These are phyloP conservation scores for Arthrobotrys musiformis DNA, from an alignment of 2,329 filamentous ascomycete species.

Conservation along the genomic window DNA sequence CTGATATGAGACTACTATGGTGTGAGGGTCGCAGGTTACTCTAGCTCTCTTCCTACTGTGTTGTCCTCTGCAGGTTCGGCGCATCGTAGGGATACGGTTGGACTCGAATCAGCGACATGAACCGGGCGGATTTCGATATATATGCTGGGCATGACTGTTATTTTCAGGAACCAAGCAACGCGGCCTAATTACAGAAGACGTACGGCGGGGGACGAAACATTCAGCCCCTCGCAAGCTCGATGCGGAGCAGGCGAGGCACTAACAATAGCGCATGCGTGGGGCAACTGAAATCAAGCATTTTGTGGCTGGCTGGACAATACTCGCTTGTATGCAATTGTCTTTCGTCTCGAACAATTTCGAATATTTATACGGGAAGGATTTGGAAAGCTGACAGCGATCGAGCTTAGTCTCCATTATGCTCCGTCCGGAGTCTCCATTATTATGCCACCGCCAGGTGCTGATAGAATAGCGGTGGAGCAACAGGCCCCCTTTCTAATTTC, in stretches of 20 bases:
- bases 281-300: slow-evolving; percentile 36
- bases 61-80: slow-evolving; percentile 23
- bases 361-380: background rate
- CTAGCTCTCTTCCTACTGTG: slow-evolving; percentile 40
- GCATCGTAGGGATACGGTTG: slow-evolving; percentile 38
- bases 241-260: slow-evolving; percentile 13
- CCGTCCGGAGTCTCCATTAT: no score
- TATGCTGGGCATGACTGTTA: background rate
- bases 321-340: slow-evolving; percentile 35
- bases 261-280: slow-evolving; percentile 39
- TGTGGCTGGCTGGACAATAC: slow-evolving; percentile 16
- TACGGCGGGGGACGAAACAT: slow-evolving; percentile 9
- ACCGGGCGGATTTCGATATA: background rate
- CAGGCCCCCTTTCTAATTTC: no score
- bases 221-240: slow-evolving; percentile 39
- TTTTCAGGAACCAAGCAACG: slow-evolving; percentile 32
- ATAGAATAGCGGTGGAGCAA: no score
- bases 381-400: background rate
- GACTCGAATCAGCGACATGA: background rate
- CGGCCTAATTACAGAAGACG: slow-evolving; percentile 10
- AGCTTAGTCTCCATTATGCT: background rate
- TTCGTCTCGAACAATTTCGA: background rate
- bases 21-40: slow-evolving; percentile 14
- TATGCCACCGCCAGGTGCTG: no score
- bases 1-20: slow-evolving; percentile 19